Base-by-base conservation (phyloP, 495 filamentous ascomycete genomes). In the Trichocladium antarcticum region DNA sequence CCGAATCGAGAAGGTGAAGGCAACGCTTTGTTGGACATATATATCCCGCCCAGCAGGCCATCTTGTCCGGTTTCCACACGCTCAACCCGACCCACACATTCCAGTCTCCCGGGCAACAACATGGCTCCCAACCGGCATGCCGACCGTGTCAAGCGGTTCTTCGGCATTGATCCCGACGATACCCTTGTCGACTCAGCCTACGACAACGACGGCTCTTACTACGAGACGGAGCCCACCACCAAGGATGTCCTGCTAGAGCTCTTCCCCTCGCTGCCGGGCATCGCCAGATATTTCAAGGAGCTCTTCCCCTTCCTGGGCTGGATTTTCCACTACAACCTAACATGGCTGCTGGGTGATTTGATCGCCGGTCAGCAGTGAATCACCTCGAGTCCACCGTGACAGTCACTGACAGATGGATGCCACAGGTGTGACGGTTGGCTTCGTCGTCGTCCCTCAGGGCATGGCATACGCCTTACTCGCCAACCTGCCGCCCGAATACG, bases 211-310 rank as follows among this genome's bases (percentile, higher is more conserved):
- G 85, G 86, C 50, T 78, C 79, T 45, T 94, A 84, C 56, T 70
- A 86, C 36, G 88, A 95, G 63, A 65, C 74, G 3, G 88, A 95
- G 57, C 89, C 89, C 5, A 83, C 80, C 2, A 68, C 73, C 2
- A 48, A 61, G 10, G 85, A 89, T 57, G 89, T 82, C 79, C 47
- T 94, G 35, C 57, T 58, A 2, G 68, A 78, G 8, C 55, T 80
- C 32, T 57, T 68, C 6, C 88, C 89, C 2, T 71, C 70, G 11
- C 53, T 64, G 6, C 41, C 53, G 1, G 73, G 82, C 5, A 32
- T 82, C 22, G 35, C 51, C 9, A 50, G 64, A 1, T 94, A 90
- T 55, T 49, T 79, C 43, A 49, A 53, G 11, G 59, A 57, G n/a
- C 55, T 70, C 45, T 68, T 75, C 43, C 73, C 73, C 6, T 75